Evolutionary conservation across 1,139 yeast species (phyloP), one percentile per base, ranked within the genome.

Genomic region (Spencermartinsiella ligniputridi): DNA sequence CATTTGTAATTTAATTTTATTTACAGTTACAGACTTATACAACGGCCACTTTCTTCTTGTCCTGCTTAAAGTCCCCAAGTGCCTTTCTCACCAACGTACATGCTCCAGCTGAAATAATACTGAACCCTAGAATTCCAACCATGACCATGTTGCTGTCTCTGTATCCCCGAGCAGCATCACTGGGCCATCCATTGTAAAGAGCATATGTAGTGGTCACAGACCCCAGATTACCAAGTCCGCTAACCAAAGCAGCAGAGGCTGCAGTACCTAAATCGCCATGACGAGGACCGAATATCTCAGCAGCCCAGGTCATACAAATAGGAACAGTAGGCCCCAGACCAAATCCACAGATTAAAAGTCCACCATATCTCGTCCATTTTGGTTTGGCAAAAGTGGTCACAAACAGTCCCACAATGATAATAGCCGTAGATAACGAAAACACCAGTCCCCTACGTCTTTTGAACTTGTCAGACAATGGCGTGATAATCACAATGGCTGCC

Each of bases 301-400:
- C 82, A 0, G 90, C 69, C 86, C 88, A 80, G 1, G 95, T 78
- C 96, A 87, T 87, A 60, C 84, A 76, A 40, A 84, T 86, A 25
- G 96, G 96, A 19, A 86, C 95, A 0, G 96, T 87, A 17, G 96
- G 94, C 11, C 96, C 96, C 37, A 87, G 72, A 0, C 96, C 96
- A 58, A 81, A 85, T 0, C 96, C 96, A 17, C 86, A 79, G 57
- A 87, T 81, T 46, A 87, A 71, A 46, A 87, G 71, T 0, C 96
- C 96, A 2, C 79, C 95, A 61, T 86, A 87, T 54, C 79, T 76
- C 47, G 77, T 74, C 96, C 96, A 87, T 22, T 78, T 66, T 1
- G 81, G 83, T 12, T 71, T 70, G 1, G 95, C 94, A 62, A 71
- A 87, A 0, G 95, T 85, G 27, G 87, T 80, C 8, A 85, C 88